Conservation (phyloP, 768 basidiomycete species). For the Lactarius sanguifluus region DNA sequence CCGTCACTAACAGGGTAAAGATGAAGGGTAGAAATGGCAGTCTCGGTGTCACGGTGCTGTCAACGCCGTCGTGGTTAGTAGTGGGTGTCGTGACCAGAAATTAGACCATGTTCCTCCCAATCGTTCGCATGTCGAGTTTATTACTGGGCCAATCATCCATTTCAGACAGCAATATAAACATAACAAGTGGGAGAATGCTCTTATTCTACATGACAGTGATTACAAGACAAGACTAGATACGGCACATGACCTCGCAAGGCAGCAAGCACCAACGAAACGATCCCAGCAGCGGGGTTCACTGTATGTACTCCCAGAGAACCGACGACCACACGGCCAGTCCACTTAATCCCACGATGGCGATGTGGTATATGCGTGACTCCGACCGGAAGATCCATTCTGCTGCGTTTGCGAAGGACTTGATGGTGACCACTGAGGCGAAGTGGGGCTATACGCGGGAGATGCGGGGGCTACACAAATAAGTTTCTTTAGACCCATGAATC, state of each 20-base stretch:
- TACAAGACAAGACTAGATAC: conserved; percentile 27
- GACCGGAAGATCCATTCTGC: conserved; percentile 41
- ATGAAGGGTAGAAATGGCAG: background rate
- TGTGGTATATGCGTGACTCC: conserved; percentile 46
- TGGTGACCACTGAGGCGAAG: conserved; percentile 82
- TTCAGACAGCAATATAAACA: background rate
- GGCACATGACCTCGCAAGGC: conserved; percentile 22
- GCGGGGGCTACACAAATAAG: conserved; percentile 58
- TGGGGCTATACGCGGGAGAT: conserved; percentile 84
- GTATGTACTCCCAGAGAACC: background rate
- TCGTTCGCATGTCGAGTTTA: background rate
- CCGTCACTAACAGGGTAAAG: background rate
- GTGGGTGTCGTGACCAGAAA: background rate
- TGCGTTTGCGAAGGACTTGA: conserved; percentile 64
- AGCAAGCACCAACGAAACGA: conserved; percentile 13
- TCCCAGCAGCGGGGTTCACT: conserved; percentile 4
- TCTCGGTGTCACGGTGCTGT: background rate
- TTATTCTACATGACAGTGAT: conserved; percentile 28
- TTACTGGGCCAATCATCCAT: background rate
- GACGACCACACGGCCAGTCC: background rate
- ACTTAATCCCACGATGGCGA: conserved; percentile 54
- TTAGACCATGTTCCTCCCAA: background rate
- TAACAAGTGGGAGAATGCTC: conserved; percentile 19
- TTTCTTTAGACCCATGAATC: conserved; percentile 5
- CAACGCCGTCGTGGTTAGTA: background rate